Base-by-base conservation (phyloP, 306 rosid genomes). In the Quercus dentata region DNA sequence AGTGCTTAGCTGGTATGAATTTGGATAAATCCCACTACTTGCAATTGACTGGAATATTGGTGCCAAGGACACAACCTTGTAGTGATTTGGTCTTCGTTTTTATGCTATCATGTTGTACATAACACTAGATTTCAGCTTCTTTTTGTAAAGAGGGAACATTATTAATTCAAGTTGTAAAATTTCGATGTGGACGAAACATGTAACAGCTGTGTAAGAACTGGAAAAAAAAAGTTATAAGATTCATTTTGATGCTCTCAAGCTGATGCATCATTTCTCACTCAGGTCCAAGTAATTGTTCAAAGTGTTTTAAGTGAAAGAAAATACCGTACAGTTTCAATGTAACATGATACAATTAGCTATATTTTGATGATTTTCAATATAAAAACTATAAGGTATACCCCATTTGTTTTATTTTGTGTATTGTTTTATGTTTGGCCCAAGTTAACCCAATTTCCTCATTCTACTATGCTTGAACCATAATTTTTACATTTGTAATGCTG, bases 101-200 rank as follows among this genome's bases (percentile, higher is more conserved):
- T 84, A 79, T 80, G 85, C 63, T 81, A 75, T 87, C 77, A 62
- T 84, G 74, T 74, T 91, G 97, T 91, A 93, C 82, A 93, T 93
- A 91, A 81, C 83, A 80, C 77, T 81, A 85, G 86, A 74, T 86
- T 75, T 88, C 83, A 83, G 82, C 84, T 89, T 87, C 86, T 77
- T 82, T 1, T 78, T 91, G 93, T 89, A 88, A 85, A 89, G 90
- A 85, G 84, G 83, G 83, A 62, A 81, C 82, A 56, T 59, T 72
- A 56, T 55, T 72, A 68, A 33, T 85, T 82, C 51, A 71, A 79
- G 74, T 80, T 76, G 74, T 28, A 75, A 72, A 76, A 85, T 63
- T 85, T 74, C 80, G 78, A 69, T 80, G 79, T 81, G 85, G 87
- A 83, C 79, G 74, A 52, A 76, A 69, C 79, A 56, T 88, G 91